Base-by-base conservation (phyloP, 2,329 filamentous ascomycete genomes). In the Paracoccidioides lutzii region DNA sequence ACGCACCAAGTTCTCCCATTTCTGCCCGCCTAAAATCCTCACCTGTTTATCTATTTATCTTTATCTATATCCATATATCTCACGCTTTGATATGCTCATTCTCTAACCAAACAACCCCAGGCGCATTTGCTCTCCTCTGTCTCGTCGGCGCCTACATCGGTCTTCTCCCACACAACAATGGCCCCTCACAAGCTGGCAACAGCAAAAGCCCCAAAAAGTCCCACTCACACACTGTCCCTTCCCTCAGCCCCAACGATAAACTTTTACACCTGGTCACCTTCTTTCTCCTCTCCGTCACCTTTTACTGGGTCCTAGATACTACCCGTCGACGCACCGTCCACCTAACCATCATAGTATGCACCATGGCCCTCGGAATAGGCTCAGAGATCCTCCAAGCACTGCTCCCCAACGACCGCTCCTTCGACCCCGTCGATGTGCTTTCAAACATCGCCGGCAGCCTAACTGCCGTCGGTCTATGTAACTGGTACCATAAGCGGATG, bases 251-350 rank as follows among this genome's bases (percentile, higher is more conserved):
- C 68, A 90, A 94, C 76, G 90, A 96, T 79, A 97, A 98, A 73
- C 76, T 87, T 65, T 79, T 97, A 33, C 93, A 97, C 72, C 79
- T 87, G 64, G 59, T 90, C 57, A 90, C 87, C 64, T 97, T 98
- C 76, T 95, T 97, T 78, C 68, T 88, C 62, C 80, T 98, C 54
- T 95, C 91, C 14, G 64, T 78, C 45, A 68, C 81, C 63, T 97
- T 97, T 78, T 98, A 98, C 81, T 98, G 93, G 90, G 87, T 96
- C 67, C 74, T 96, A 64, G 93, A 98, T 70, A 94, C 90, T 53
- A 86, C 84, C 60, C 87, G 93, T 59, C 84, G 91, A 53, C 87
- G 91, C 62, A 85, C 83, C 22, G 76, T 95, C 51, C 86, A 98
- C 71, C 75, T 95, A 61, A 95, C 90, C 12, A 75, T 96, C 32